Base-by-base conservation (phyloP, 2,329 filamentous ascomycete genomes). In the Dryadomyces quercus-mongolicae region DNA sequence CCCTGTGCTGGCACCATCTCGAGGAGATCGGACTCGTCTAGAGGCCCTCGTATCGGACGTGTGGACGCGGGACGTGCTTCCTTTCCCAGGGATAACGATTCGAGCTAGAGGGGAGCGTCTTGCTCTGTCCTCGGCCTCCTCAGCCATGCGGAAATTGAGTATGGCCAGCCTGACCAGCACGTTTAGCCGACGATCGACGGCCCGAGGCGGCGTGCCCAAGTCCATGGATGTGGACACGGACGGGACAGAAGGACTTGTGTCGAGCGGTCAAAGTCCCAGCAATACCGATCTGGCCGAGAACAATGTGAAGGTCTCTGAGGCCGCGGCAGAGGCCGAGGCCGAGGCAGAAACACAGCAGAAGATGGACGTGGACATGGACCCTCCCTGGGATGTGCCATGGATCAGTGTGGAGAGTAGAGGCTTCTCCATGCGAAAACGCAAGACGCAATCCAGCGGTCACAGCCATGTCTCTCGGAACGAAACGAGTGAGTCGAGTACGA, bases 131-230 rank as follows among this genome's bases (percentile, higher is more conserved):
- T 89, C 86, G n/a, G 87, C 90, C 13, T 89, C 88, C 40, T 87
- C 87, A 1, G 81, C 95, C 64, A 95, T 95, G 72, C 80, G 90
- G 52, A 94, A 91, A 65, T 77, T 96, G 58, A 95, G 88, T 67
- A 84, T 88, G 63, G 84, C 85, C 50, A 90, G 84, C 66, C 85
- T 93, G 59, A 78, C 86, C 15, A 85, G 80, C 60, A 85, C 85
- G 49, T 91, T 94, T 64, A 79, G 81, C 42, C 86, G 84, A 61
- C 81, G 85, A 55, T 86, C 86, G 1, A 75, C 74, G 43, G 87
- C 84, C 59, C 61, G 75, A 48, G 68, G 70, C 16, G 15, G 36
- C 8, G 36, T 40, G 3, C 36, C 36, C 10, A 40, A 40, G 36
- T 40, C 8, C 15, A 40, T 9, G 42, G 42, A 44, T 70, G 66